Base-by-base conservation (phyloP, 208 protist species). In the Wallacemonas collosoma region DNA sequence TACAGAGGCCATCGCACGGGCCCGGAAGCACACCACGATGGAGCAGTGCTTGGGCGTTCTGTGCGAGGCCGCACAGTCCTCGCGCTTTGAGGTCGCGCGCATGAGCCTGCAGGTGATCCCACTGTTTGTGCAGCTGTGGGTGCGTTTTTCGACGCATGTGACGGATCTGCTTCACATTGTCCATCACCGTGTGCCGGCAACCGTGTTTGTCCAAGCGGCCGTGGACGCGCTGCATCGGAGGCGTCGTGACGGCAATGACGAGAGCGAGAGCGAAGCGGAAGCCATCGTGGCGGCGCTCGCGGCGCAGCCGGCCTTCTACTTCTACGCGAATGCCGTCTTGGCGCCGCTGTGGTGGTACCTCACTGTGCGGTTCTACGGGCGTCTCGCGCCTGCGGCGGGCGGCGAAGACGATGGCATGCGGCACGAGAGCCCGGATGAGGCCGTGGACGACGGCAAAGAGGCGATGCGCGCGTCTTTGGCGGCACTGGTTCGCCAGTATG, bases 91-190 rank as follows among this genome's bases (percentile, higher is more conserved):
- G 76, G 74, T 93, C 51, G 43, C 81, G 7, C 77, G 90, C 8
- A 92, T 95, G 84, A 85, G 80, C 1, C 61, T 69, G 61, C 88
- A 95, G 75, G 60, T 93, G 63, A 63, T 93, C 68, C 88, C 90
- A 14, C 76, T 92, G 39, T 68, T 92, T 43, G 74, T 89, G 72
- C 90, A 95, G 77, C 75, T 83, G 43, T 81, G 75, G 77, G 57
- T 89, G 61, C 85, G 88, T 51, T 92, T 84, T 62, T 68, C 68
- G 5, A 45, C 66, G 40, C 66, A 63, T 75, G 69, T 70, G 67
- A 44, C 58, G 35, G 39, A 60, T 70, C 73, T 86, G 53, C 76
- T 77, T 58, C 48, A 62, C 61, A 71, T 87, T 68, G 58, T 89
- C 53, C 47, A 77, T 56, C 60, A 61, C 47, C 39, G 47, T 40